Base-by-base conservation (phyloP, 345 rosid genomes). In the Eucalyptus victrix region DNA sequence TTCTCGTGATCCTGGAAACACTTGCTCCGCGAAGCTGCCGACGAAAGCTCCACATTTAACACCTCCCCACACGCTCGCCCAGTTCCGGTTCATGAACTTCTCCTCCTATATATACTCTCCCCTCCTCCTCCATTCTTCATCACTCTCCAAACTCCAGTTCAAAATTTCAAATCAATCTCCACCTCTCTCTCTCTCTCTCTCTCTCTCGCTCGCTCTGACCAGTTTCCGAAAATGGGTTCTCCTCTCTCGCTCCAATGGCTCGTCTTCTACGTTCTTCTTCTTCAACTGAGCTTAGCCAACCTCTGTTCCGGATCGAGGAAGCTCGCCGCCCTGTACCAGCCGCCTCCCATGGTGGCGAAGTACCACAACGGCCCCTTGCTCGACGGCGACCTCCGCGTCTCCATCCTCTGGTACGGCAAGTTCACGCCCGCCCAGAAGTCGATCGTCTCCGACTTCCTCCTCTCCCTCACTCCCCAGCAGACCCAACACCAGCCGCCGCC, bases 371-470 rank as follows among this genome's bases (percentile, higher is more conserved):
- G 94, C 24, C 67, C 47, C 26, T 88, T 94, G 85, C 93, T 93
- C 67, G 91, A 90, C 65, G 94, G 94, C 60, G 45, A 87, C 54
- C 72, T 91, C 21, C 85, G 90, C 16, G 89, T 93, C 54, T 90
- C 92, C 10, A 86, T 93, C 90, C 72, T 93, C 76, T 92, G 94
- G 93, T 94, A 92, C 40, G 91, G 94, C 12, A 49, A 88, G 44
- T 93, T 93, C 90, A 87, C 88, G 6, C 88, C 92, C 40, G 51
- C 90, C 83, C 91, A 91, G 81, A 93, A 91, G 88, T 90, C 95
- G 49, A 90, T 91, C 51, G 15, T 93, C 60, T 87, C 87, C 9
- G 92, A 91, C 76, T 93, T 94, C 86, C 32, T 92, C 50, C 88
- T 90, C n/a, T 90, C 93, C 32, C 88, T 94, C 6, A 87, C 87